Conservation (phyloP, 228 moss, liverwort and hornwort species). For the Sphagnum magellanicum region DNA sequence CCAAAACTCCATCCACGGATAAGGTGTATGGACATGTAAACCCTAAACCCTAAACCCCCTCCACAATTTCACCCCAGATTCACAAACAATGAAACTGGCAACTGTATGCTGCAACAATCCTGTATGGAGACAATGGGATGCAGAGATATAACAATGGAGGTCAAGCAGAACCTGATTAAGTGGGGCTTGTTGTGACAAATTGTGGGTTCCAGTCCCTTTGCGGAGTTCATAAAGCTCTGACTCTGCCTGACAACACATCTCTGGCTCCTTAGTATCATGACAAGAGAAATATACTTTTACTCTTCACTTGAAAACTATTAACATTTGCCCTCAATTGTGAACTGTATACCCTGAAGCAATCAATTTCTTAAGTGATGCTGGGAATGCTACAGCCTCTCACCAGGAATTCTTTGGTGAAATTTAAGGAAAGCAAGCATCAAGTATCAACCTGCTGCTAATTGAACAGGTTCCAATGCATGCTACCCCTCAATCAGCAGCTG, state of each 20-base stretch:
- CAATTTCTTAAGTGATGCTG: too few relatives aligned
- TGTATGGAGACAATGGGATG: background rate
- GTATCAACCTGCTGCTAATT: background rate
- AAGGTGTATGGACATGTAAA: background rate
- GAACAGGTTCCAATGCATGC: background rate
- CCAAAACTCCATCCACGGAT: background rate
- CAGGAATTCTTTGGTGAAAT: background rate
- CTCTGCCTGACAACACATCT: conserved; percentile 27
- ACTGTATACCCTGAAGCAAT: background rate
- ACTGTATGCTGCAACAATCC: background rate
- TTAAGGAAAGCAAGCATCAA: background rate
- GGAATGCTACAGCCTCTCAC: too few relatives aligned
- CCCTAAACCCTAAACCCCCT: background rate
- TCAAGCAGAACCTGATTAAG: conserved; percentile 28
- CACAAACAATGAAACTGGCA: background rate
- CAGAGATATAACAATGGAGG: too few relatives aligned
- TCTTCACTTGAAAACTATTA: background rate
- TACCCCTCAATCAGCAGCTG: background rate
- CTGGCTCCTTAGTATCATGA: background rate
- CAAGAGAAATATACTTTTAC: background rate
- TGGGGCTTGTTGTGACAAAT: conserved; percentile 34
- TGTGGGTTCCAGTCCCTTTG: conserved; percentile 24
- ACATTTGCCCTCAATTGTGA: background rate
- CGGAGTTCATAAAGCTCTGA: conserved; percentile 43
- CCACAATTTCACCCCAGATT: background rate